phyloP scores from a whole-genome alignment of 2,329 filamentous ascomycete genomes.

The Penicillium sp. region DNA sequence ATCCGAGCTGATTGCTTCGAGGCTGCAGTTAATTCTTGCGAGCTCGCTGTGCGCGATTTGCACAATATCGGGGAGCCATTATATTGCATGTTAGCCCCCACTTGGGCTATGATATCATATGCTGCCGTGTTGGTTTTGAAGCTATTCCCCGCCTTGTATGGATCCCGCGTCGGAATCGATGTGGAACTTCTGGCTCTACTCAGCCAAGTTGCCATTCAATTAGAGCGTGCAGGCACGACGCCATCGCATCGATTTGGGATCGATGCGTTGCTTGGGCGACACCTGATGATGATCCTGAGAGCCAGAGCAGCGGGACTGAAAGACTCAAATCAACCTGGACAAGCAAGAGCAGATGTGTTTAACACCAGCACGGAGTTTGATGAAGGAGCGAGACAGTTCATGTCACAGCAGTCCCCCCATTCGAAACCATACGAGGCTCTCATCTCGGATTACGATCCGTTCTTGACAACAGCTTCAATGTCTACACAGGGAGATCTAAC shows the following conservation, averaged over 20 bases:
- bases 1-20: slow-evolving; percentile 31
- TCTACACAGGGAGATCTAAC: slow-evolving; percentile 9
- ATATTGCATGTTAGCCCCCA: slow-evolving; percentile 33
- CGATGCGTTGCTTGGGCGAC: slow-evolving; percentile 29
- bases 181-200: slow-evolving; percentile 28
- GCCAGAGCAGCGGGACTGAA: slow-evolving; percentile 16
- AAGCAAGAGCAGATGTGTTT: background rate
- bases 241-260: slow-evolving; percentile 30
- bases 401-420: background rate
- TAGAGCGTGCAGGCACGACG: slow-evolving; percentile 27
- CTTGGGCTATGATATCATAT: slow-evolving; percentile 35
- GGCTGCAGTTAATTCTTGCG: slow-evolving; percentile 27
- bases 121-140: slow-evolving; percentile 27
- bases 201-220: slow-evolving; percentile 25
- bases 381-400: background rate
- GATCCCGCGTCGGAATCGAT: slow-evolving; percentile 15
- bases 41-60: slow-evolving; percentile 27
- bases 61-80: slow-evolving; percentile 24
- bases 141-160: slow-evolving; percentile 24
- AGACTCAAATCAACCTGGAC: background rate
- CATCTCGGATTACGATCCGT: slow-evolving; percentile 21
- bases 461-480: slow-evolving; percentile 16
- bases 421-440: background rate
- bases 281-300: slow-evolving; percentile 27
- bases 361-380: background rate